These are phyloP conservation scores for Plantago lanceolata DNA, from an alignment of 305 asterid species.

Conservation along the genomic window DNA sequence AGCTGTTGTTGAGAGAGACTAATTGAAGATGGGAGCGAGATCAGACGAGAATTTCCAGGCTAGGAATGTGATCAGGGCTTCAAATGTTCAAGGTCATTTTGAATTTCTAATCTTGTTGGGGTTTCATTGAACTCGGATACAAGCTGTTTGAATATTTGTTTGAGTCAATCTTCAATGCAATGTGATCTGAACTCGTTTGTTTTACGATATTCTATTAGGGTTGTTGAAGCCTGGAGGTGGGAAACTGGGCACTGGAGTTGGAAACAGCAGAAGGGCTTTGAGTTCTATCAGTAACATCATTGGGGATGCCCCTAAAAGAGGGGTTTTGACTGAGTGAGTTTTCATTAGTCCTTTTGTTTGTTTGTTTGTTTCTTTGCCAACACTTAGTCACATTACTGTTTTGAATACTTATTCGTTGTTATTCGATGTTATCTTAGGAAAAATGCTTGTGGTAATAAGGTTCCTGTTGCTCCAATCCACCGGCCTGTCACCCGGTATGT, in stretches of 20 bases:
- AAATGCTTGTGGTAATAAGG: slow-evolving; percentile 36
- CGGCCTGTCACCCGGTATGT: slow-evolving; percentile 77
- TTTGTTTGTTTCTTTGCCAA: background rate
- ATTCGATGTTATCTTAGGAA: slow-evolving; percentile 37
- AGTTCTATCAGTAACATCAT: slow-evolving; percentile 60
- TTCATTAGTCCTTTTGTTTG: background rate
- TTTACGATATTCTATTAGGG: slow-evolving; percentile 26
- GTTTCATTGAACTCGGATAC: background rate
- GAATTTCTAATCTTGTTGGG: slow-evolving; percentile 17
- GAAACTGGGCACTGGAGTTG: slow-evolving; percentile 28
- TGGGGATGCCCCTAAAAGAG: slow-evolving; percentile 55
- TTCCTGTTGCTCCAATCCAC: slow-evolving; percentile 42
- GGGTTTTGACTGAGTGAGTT: slow-evolving; percentile 43
- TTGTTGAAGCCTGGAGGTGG: slow-evolving; percentile 46
- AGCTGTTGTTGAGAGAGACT: slow-evolving; percentile 7
- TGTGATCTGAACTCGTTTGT: background rate
- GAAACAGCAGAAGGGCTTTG: slow-evolving; percentile 52
- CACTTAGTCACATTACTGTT: background rate
- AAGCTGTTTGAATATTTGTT: slow-evolving; percentile 13
- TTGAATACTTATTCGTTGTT: slow-evolving; percentile 8
- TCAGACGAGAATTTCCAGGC: slow-evolving; percentile 59
- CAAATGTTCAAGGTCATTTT: slow-evolving; percentile 60
- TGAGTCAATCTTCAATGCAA: background rate
- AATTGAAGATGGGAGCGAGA: slow-evolving; percentile 46
- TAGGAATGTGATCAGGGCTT: slow-evolving; percentile 45